Conservation (phyloP, 306 rosid species). For the Casuarina cunninghamiana region DNA sequence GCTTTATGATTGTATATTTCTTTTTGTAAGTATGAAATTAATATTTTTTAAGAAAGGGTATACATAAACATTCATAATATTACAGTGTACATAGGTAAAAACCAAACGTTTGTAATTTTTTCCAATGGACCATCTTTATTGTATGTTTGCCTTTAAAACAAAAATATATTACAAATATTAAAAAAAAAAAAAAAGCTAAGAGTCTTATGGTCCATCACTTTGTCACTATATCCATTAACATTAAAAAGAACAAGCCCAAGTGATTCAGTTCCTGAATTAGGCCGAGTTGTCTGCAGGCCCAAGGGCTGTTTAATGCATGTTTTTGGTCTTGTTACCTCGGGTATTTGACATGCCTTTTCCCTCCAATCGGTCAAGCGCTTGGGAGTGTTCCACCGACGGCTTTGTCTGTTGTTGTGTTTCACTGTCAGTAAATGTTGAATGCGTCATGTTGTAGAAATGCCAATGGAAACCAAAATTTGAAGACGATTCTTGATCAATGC, state of each 20-base stretch:
- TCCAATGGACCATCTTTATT: too few species aligned
- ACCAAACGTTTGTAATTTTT: too few species aligned
- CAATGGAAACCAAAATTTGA: constrained; percentile 29
- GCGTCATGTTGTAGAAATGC: constrained; percentile 33
- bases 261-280: background rate
- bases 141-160: too few species aligned
- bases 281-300: background rate
- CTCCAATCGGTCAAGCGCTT: background rate
- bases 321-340: background rate
- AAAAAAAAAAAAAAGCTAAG: too few species aligned
- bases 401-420: background rate
- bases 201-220: too few species aligned
- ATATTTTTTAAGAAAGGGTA: too few species aligned
- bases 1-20: too few species aligned
- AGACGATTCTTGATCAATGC: constrained; percentile 45
- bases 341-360: background rate
- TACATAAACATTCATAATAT: too few species aligned
- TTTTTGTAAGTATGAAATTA: too few species aligned
- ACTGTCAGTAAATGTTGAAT: constrained; percentile 33
- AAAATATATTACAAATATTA: too few species aligned
- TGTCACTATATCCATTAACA: too few species aligned
- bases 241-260: background rate
- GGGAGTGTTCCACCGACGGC: background rate
- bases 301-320: background rate
- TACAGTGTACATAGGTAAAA: too few species aligned